Evolutionary conservation across 495 filamentous ascomycete species (phyloP).

Genomic region (Aspergillus affinis): DNA sequence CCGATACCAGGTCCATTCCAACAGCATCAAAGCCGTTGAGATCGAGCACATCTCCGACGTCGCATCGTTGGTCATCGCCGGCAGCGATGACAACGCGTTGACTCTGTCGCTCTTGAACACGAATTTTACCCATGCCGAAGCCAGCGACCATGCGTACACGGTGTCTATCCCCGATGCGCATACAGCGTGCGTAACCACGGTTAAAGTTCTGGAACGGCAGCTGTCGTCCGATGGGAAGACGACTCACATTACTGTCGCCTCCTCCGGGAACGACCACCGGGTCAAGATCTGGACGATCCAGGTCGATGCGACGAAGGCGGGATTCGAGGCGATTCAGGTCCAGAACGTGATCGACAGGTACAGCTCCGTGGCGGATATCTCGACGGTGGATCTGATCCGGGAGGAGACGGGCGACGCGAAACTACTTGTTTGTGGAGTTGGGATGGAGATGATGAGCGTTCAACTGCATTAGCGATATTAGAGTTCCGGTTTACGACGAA

Average conservation of each 20-base stretch:
- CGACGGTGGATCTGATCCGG: constrained; percentile 41
- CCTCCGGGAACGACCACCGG: constrained; percentile 77
- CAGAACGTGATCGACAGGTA: constrained; percentile 48
- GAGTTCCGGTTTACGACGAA: constrained; percentile 15
- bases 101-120: constrained; percentile 52
- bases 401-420: constrained; percentile 15
- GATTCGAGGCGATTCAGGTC: constrained; percentile 41
- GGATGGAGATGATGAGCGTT: constrained; percentile 49
- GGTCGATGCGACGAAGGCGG: constrained; percentile 32
- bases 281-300: constrained; percentile 68
- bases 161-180: constrained; percentile 71
- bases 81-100: constrained; percentile 82
- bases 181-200: constrained; percentile 72
- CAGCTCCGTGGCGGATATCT: constrained; percentile 66
- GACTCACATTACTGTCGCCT: constrained; percentile 45
- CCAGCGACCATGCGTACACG: constrained; percentile 33
- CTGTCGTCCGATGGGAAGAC: constrained; percentile 10
- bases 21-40: constrained; percentile 62
- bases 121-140: constrained; percentile 10
- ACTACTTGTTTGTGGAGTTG: constrained; percentile 55
- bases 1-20: constrained; percentile 65
- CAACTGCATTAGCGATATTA: constrained; percentile 10
- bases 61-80: constrained; percentile 60
- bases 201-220: constrained; percentile 45
- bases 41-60: constrained; percentile 29